phyloP scores from a whole-genome alignment of 2,329 filamentous ascomycete species.

The Pyricularia sp. region DNA sequence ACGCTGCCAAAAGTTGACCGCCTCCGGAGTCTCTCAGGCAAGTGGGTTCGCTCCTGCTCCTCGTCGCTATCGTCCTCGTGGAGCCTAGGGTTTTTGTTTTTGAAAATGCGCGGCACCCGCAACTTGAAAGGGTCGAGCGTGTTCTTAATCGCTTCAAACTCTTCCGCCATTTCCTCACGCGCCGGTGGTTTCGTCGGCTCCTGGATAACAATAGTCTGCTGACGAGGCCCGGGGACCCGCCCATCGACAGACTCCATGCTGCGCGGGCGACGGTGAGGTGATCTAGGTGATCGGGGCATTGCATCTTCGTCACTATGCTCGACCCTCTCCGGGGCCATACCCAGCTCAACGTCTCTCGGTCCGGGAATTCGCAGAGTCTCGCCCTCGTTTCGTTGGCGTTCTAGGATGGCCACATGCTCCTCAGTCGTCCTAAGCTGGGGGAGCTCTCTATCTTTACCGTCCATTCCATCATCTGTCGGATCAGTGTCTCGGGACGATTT shows the following conservation, averaged over 20 bases:
- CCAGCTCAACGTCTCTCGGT: slow-evolving; percentile 80
- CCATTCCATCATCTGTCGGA: not conserved
- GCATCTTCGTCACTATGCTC: slow-evolving; percentile 26
- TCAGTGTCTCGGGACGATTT: slow-evolving; percentile 12
- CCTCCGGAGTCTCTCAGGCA: slow-evolving; percentile 16
- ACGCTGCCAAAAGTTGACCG: slow-evolving; percentile 50
- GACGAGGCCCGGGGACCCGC: slow-evolving; percentile 13
- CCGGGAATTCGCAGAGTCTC: slow-evolving; percentile 82
- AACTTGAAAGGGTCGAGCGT: slow-evolving; percentile 31
- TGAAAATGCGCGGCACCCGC: slow-evolving; percentile 31
- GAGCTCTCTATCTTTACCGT: slow-evolving; percentile 26
- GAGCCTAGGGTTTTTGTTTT: slow-evolving; percentile 23
- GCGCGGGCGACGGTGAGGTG: not conserved
- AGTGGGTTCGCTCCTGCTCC: slow-evolving; percentile 6
- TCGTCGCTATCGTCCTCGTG: slow-evolving; percentile 25
- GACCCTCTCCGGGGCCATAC: slow-evolving; percentile 56
- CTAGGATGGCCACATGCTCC: slow-evolving; percentile 79
- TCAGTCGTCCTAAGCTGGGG: slow-evolving; percentile 52
- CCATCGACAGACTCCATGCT: slow-evolving; percentile 22
- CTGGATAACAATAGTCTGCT: slow-evolving; percentile 56
- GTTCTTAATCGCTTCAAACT: slow-evolving; percentile 30
- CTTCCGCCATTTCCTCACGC: slow-evolving; percentile 31
- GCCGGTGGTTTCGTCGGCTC: slow-evolving; percentile 42
- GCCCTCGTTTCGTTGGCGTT: slow-evolving; percentile 68
- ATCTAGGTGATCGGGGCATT: not conserved